Base-by-base conservation (phyloP, 352 stramenopile species). In the Phytophthora agathidicida region DNA sequence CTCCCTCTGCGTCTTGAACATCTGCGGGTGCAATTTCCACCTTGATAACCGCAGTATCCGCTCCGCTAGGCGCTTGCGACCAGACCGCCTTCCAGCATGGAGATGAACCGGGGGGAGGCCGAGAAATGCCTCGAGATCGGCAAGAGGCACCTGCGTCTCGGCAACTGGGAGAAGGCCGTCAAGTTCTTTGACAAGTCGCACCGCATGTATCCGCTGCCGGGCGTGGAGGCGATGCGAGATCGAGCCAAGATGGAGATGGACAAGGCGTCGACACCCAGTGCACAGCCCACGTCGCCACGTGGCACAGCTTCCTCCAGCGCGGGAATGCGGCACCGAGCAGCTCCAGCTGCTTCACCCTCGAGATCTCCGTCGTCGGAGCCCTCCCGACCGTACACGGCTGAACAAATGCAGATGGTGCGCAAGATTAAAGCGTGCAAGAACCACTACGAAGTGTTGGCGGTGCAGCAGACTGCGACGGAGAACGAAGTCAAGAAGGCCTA, bases 171-270 rank as follows among this genome's bases (percentile, higher is more conserved):
- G 47, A 89, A 97, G 57, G 89, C 91, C n/a, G 72, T 94, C 46
- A 96, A 96, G 73, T 97, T 96, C 65, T 96, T 97, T 47, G 86
- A 97, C 30, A 97, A 97, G 68, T 96, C 88, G 16, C 74, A 94
- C 36, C 88, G 85, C 38, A 86, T 97, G 69, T 97, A 87, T 56
- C 88, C 88, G 23, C 61, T 97, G 38, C 75, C 91, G 2, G 91
- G 88, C 7, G 89, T 93, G 19, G 84, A 94, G 59, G 81, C 82
- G 20, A 81, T 95, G 79, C 75, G 84, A 23, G 76, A 91, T 43
- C 82, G 85, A 8, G 85, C 85, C 24, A 70, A 87, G 31, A 51
- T 73, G 13, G 85, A 94, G 67, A 57, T 93, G 31, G 69, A 73
- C 28, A 86, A 78, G 57, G 68, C 61, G 17, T 69, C 32, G 32